Evolutionary conservation across 1,284 basidiomycete genomes (phyloP).

Genomic region (Puccinia hordei): DNA sequence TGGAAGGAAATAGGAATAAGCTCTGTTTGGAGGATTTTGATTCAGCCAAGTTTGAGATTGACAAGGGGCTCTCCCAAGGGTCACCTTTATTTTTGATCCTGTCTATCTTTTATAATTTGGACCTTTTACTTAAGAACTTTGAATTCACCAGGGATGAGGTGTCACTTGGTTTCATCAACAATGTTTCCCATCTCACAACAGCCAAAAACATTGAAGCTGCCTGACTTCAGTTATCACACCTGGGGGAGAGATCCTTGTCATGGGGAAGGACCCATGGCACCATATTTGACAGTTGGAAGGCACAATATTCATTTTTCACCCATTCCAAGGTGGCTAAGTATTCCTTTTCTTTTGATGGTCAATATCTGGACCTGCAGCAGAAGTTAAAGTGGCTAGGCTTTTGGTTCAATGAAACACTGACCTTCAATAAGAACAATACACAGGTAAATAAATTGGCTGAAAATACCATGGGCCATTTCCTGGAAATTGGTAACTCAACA

Average conservation of each 20-base stretch:
- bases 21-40: too few species aligned
- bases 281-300: slow-evolving; percentile 19
- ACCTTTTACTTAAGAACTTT: too few species aligned
- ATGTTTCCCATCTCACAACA: slow-evolving; percentile 26
- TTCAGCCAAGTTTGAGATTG: too few species aligned
- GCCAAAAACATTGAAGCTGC: background rate
- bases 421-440: background rate
- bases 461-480: background rate
- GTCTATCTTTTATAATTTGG: too few species aligned
- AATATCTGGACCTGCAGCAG: background rate
- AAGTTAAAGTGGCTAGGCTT: background rate
- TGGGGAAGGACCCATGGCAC: slow-evolving; percentile 12
- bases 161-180: too few species aligned
- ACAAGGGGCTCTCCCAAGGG: too few species aligned
- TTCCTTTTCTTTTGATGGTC: background rate
- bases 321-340: background rate
- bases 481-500: background rate
- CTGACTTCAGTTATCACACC: too few species aligned
- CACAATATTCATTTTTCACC: background rate
- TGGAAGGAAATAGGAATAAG: too few species aligned
- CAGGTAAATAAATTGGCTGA: background rate
- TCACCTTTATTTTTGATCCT: too few species aligned
- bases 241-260: background rate
- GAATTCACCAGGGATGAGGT: too few species aligned
- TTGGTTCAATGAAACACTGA: background rate